Base-by-base conservation (phyloP, 164 flowering plant species). In the Amborella trichopoda region DNA sequence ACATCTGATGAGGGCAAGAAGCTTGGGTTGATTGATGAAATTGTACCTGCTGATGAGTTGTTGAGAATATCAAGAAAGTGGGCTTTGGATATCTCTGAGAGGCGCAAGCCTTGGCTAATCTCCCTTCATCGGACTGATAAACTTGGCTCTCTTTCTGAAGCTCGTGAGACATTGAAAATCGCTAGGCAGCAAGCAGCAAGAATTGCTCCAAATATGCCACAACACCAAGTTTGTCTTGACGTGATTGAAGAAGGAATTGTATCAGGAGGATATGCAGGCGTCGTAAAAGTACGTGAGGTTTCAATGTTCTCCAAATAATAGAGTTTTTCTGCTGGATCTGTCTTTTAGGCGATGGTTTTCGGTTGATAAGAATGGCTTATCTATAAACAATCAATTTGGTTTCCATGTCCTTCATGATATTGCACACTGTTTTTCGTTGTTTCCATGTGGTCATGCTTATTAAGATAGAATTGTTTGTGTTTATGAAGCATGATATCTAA, bases 251-350 rank as follows among this genome's bases (percentile, higher is more conserved):
- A 79, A 48, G 99, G 99, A 21, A 62, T 93, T 48, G 55, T 83
- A 44, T 83, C 73, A 73, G 99, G 96, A 52, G 96, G 96, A 42
- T 83, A 81, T 66, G 58, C 62, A 65, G 96, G 95, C 27, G 71
- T 85, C 49, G 44, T 80, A 46, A 78, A 82, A 89, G 99, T 91
- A 75, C 20, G 23, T 46, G 10, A 21, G 19, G n/a, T n/a, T n/a
- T n/a, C n/a, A n/a, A n/a, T n/a, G n/a, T n/a, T n/a, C n/a, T n/a
- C n/a, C n/a, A n/a, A n/a, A n/a, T n/a, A n/a, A n/a, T n/a, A n/a
- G n/a, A n/a, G n/a, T n/a, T n/a, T n/a, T n/a, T n/a, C n/a, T n/a
- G n/a, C n/a, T n/a, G n/a, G n/a, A n/a, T n/a, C n/a, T n/a, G n/a
- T n/a, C n/a, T n/a, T n/a, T n/a, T n/a, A n/a, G n/a, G n/a, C n/a